phyloP scores from a whole-genome alignment of 2,329 filamentous ascomycete species.

The Pseudogymnoascus sp. region DNA sequence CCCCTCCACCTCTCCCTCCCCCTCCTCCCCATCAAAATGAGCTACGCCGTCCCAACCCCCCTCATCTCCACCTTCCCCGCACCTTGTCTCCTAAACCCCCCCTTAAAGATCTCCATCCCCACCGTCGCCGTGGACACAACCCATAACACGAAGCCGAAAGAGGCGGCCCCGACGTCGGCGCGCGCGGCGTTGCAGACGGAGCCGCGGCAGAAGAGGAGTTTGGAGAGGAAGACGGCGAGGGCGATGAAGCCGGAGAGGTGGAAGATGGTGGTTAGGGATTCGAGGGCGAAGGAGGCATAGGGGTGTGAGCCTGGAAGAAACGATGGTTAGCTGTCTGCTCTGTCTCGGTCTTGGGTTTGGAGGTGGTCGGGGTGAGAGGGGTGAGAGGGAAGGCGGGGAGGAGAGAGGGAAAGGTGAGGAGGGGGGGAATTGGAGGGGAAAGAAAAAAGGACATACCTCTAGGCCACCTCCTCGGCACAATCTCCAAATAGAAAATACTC shows the following conservation, averaged over 20 bases:
- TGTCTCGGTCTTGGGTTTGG: no score
- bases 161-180: conserved; percentile 47
- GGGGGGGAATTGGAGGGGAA: not conserved
- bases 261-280: conserved; percentile 46
- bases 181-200: conserved; percentile 49
- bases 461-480: conserved; percentile 40
- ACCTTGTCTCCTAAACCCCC: conserved; percentile 29
- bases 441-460: conserved; percentile 29
- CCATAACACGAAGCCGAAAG: conserved; percentile 49
- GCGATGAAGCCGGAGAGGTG: conserved; percentile 55
- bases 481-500: conserved; percentile 47
- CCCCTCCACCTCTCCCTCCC: not conserved
- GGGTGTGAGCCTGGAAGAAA: conserved; percentile 43
- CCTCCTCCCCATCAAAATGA: not conserved
- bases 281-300: conserved; percentile 42
- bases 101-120: conserved; percentile 42
- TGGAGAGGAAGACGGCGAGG: conserved; percentile 48
- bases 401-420: not conserved
- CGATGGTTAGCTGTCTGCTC: no score
- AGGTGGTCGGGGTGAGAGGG: no score
- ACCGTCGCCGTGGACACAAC: conserved; percentile 40
- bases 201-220: conserved; percentile 50
- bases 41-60: conserved; percentile 33
- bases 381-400: no score
- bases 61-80: conserved; percentile 23